These are phyloP conservation scores for Eugenia klotzschiana DNA, from an alignment of 441 rosid species.

Conservation along the genomic window DNA sequence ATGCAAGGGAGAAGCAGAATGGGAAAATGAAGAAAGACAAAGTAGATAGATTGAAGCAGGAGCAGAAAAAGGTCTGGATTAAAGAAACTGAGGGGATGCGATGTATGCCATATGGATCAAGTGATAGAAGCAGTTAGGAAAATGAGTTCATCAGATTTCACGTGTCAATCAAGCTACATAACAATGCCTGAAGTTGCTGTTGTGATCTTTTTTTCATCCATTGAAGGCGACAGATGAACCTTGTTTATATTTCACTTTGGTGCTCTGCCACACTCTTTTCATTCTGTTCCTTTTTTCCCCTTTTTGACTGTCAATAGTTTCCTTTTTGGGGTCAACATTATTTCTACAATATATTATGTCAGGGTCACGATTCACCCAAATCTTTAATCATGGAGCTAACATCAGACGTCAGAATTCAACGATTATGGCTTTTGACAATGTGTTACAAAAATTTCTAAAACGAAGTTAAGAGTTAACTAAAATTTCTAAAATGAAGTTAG, in stretches of 20 bases:
- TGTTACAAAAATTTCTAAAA: not conserved
- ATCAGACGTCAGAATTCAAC: not conserved
- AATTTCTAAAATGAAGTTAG: not conserved
- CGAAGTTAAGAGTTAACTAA: not conserved
- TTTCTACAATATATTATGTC: not conserved
- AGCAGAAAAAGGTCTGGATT: not conserved
- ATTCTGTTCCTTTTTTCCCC: not conserved
- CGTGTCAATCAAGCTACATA: not conserved
- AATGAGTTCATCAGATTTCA: not conserved
- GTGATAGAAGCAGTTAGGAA: not conserved
- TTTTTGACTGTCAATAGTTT: not conserved
- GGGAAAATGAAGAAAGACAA: not conserved
- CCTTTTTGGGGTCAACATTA: not conserved
- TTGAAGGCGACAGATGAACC: not conserved
- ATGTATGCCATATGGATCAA: not conserved
- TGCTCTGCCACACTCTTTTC: not conserved
- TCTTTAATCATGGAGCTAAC: not conserved
- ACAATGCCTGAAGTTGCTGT: not conserved
- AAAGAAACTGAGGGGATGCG: not conserved
- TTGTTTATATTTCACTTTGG: not conserved
- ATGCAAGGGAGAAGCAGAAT: not conserved
- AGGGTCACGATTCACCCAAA: not conserved
- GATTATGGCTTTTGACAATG: not conserved
- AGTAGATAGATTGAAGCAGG: not conserved
- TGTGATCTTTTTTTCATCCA: not conserved